Percentiles rank a stretch among this genome's conserved stretches.
These are phyloP conservation scores for Lophium mytilinum DNA, from an alignment of 495 filamentous ascomycete genomes.

Conservation along the genomic window DNA sequence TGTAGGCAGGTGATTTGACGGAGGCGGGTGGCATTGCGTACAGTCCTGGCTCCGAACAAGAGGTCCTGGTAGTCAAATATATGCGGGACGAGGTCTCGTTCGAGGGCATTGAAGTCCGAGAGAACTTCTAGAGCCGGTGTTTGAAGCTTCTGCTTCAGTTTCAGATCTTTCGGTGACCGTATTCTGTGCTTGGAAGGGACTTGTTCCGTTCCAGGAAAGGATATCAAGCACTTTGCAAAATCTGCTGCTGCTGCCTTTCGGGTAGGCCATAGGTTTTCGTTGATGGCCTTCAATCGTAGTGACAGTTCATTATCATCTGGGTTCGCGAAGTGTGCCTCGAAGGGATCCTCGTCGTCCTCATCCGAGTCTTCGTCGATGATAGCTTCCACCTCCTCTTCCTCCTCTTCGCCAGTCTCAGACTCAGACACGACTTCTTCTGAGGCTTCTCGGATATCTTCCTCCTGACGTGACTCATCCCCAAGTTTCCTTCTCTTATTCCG, in stretches of 20 bases:
- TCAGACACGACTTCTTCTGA: slow-evolving; percentile 2
- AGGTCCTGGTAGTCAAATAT: slow-evolving; percentile 77
- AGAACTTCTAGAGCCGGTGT: slow-evolving; percentile 26
- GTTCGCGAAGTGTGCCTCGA: slow-evolving; percentile 67
- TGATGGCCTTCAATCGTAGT: slow-evolving; percentile 44
- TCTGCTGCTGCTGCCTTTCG: slow-evolving; percentile 30
- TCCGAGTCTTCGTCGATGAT: slow-evolving; percentile 24
- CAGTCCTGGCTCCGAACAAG: slow-evolving; percentile 62
- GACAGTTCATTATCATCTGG: slow-evolving; percentile 50
- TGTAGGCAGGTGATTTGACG: slow-evolving; percentile 73
- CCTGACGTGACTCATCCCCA: background rate
- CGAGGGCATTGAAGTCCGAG: slow-evolving; percentile 40
- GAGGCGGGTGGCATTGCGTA: slow-evolving; percentile 54
- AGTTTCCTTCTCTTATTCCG: slow-evolving; percentile 63
- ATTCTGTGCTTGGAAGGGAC: slow-evolving; percentile 3
- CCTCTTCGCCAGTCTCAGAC: background rate
- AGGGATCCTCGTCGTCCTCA: slow-evolving; percentile 52
- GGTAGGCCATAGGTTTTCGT: slow-evolving; percentile 51
- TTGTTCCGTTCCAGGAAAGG: slow-evolving; percentile 15
- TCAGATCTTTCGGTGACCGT: slow-evolving; percentile 36
- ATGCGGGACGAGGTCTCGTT: slow-evolving; percentile 47
- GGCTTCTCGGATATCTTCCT: slow-evolving; percentile 29
- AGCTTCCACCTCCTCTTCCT: slow-evolving; percentile 2
- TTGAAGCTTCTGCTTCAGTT: slow-evolving; percentile 53
- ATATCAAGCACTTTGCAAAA: slow-evolving; percentile 11